Evolutionary conservation across 306 rosid species (phyloP), one percentile per base, ranked within the genome.

Genomic region (Quercus aquifolioides): DNA sequence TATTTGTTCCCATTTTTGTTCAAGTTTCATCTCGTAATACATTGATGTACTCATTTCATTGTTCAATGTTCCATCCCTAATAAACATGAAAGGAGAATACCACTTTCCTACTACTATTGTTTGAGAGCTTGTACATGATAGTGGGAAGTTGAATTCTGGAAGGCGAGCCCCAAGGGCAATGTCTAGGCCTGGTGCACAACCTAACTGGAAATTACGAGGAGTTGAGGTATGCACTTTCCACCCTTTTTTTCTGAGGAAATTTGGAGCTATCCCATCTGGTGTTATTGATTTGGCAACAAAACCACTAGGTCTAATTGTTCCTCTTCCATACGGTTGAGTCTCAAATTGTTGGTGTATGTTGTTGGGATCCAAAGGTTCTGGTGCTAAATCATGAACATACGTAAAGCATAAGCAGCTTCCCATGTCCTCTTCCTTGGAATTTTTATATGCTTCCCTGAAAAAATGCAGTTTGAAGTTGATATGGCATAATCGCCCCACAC

Each of bases 241-340:
- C 52, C 84, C 68, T 13, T 70, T 82, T 64, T 59, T 86, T 4
- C 86, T 85, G 55, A 90, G 60, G 70, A 90, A 90, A 1, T 33
- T 26, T 52, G 94, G 91, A 79, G 93, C 84, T 59, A 83, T 23
- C 15, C 94, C 93, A 79, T 88, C 80, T 11, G 52, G 35, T 51
- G 84, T 74, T 13, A 85, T 80, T 8, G 94, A 85, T 74, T 75
- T 86, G 12, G 94, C 91, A 25, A 87, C 83, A 62, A 87, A 91
- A 15, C 89, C 91, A 13, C 65, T 4, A 33, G 38, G 38, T 33
- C 78, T 85, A 68, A 79, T 68, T 25, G 67, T 79, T 77, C 46
- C 65, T 35, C 41, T 35, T 6, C 80, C 65, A 19, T 54, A 49
- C 2, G 9, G 41, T 35, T 35, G 9, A 35, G 6, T 35, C 9